A percentile compares a stretch with the other conserved stretches of the same genome.
These are phyloP conservation scores for Cyclotella baltica DNA, from an alignment of 108 stramenopile genomes.

Conservation along the genomic window DNA sequence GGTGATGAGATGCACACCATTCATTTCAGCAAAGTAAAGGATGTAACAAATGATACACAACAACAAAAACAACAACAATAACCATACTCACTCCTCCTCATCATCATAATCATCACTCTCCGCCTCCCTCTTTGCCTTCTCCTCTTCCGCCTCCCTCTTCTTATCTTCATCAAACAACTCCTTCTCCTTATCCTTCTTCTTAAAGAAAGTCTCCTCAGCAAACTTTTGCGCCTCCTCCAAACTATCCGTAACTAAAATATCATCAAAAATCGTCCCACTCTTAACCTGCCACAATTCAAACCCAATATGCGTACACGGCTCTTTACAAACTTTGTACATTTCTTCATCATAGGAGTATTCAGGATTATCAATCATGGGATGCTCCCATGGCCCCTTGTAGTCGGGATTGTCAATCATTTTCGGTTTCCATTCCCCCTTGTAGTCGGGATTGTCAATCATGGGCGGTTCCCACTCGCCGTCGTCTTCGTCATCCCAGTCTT, in stretches of 20 bases:
- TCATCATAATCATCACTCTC: slow-evolving; percentile 31
- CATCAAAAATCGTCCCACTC: slow-evolving; percentile 98
- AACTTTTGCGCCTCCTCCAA: slow-evolving; percentile 95
- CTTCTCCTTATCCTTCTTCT: slow-evolving; percentile 98
- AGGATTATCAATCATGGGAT: slow-evolving; percentile 96
- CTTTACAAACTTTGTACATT: slow-evolving; percentile 96
- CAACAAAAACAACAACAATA: neutral
- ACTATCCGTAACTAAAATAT: slow-evolving; percentile 98
- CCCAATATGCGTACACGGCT: slow-evolving; percentile 95
- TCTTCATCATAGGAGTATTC: slow-evolving; percentile 89
- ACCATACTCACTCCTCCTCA: slow-evolving; percentile 34
- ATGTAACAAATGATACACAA: too few species aligned
- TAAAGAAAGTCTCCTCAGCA: slow-evolving; percentile 96
- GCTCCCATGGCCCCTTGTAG: slow-evolving; percentile 97
- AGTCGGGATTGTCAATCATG: slow-evolving; percentile 98
- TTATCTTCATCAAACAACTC: slow-evolving; percentile 89
- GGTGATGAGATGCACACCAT: too few species aligned
- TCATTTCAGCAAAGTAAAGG: neutral
- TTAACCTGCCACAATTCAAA: slow-evolving; percentile 99
- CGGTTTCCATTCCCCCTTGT: slow-evolving; percentile 95
- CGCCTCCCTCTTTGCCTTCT: slow-evolving; percentile 36
- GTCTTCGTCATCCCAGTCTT: slow-evolving; percentile 99
- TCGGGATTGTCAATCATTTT: slow-evolving; percentile 97
- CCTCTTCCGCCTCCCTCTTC: slow-evolving; percentile 67
- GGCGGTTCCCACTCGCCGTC: slow-evolving; percentile 98